These are phyloP conservation scores for Endoconidiophora polonica DNA, from an alignment of 2,329 filamentous ascomycete genomes.

Conservation along the genomic window DNA sequence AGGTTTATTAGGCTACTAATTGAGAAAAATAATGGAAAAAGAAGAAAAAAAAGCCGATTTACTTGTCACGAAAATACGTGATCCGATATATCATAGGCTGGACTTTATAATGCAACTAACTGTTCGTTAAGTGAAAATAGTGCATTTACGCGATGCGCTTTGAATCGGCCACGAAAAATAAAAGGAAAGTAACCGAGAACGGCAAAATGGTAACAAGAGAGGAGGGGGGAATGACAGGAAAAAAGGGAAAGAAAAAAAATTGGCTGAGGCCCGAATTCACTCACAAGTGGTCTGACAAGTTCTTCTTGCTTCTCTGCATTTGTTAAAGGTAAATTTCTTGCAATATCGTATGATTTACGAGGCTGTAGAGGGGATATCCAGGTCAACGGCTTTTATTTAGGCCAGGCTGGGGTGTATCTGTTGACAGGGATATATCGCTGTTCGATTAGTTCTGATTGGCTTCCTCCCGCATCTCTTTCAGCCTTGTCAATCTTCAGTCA, in stretches of 20 bases:
- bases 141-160: not conserved
- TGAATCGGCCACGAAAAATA: not conserved
- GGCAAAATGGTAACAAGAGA: constrained; percentile 11
- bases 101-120: not conserved
- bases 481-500: constrained; percentile 1
- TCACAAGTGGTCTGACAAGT: too few relatives aligned
- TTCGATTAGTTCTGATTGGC: constrained; percentile 7
- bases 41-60: not conserved
- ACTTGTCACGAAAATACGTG: not conserved
- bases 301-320: too few relatives aligned
- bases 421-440: not conserved
- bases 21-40: not conserved
- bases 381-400: too few relatives aligned
- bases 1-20: not conserved
- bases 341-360: constrained; percentile 25
- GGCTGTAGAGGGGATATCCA: constrained; percentile 21
- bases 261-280: too few relatives aligned
- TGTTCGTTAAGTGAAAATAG: not conserved
- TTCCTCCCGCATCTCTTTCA: constrained; percentile 2
- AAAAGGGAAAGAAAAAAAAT: not conserved
- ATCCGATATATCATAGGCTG: not conserved
- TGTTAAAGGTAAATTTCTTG: not conserved
- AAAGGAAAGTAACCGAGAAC: constrained; percentile 13
- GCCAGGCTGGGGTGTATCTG: too few relatives aligned
- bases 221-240: constrained; percentile 15